Base-by-base conservation (phyloP, 1,139 yeast species). In the Kodamaea anthophila region DNA sequence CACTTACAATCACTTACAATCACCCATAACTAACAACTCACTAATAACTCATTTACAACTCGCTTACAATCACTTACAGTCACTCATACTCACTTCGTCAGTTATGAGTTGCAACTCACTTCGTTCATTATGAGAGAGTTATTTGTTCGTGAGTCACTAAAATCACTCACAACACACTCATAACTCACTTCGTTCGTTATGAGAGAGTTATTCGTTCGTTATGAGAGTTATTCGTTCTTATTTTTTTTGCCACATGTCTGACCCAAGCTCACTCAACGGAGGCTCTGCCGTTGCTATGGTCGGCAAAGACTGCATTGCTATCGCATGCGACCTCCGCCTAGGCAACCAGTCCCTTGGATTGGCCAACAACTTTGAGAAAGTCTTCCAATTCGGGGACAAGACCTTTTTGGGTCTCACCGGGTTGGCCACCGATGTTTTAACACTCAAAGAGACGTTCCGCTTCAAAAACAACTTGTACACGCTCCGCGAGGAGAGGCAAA, bases 271-370 rank as follows among this genome's bases (percentile, higher is more conserved):
- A 29, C 63, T 66, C 38, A 66, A 66, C 47, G 73, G 95, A 59
- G 98, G 99, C 60, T 74, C 95, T 37, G 95, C 95, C 37, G 94
- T 93, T 23, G 98, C 98, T 43, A 93, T 93, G 99, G 81, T 82
- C 15, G 99, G 99, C 45, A 88, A 93, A 54, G 96, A 87, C 47
- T 93, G 99, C 64, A 87, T 93, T 37, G 98, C 98, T 27, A 88
- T 93, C 48, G 99, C 97, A 10, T 80, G 93, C 48, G 99, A 93
- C 60, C 67, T 91, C 50, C 78, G 98, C 50, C 69, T 93, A 41
- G 99, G 99, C 19, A 78, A 78, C 55, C 98, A 91, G 58, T 85
- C 96, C 5, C 70, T 91, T 25, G 96, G 97, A 34, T 78, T 93
- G 32, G 70, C 96, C 30, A 87, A 87, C 56, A 81, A 87, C 51